phyloP scores from a whole-genome alignment of 1,284 basidiomycete genomes.

The Ustilago xerochloae region DNA sequence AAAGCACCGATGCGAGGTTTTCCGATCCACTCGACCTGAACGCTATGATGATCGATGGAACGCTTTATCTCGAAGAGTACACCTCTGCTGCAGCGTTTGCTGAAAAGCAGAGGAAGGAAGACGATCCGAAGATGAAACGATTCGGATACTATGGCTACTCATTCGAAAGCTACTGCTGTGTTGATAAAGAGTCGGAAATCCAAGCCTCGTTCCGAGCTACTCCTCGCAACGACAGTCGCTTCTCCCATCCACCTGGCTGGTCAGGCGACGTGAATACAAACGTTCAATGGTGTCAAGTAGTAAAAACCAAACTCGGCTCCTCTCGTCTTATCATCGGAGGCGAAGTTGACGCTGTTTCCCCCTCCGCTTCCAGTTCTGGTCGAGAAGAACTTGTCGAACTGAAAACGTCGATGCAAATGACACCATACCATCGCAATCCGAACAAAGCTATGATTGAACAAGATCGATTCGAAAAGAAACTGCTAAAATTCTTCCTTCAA shows the following conservation, averaged over 20 bases:
- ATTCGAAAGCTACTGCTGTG: conserved; percentile 87
- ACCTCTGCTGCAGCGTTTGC: conserved; percentile 73
- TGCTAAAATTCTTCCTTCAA: conserved; percentile 86
- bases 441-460: conserved; percentile 15
- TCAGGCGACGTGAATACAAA: conserved; percentile 90
- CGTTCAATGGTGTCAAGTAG: conserved; percentile 93
- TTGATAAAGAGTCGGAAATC: conserved; percentile 53
- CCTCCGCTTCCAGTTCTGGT: conserved; percentile 1
- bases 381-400: conserved; percentile 79
- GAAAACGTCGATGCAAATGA: conserved; percentile 88
- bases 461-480: conserved; percentile 79
- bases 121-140: conserved; percentile 18
- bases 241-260: conserved; percentile 71
- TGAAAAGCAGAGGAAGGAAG: conserved; percentile 73
- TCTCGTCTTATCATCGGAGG: conserved; percentile 88
- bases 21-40: conserved; percentile 73
- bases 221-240: not conserved
- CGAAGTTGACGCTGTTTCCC: conserved; percentile 87
- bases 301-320: conserved; percentile 85
- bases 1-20: conserved; percentile 59
- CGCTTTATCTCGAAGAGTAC: conserved; percentile 86
- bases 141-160: conserved; percentile 72
- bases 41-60: conserved; percentile 70
- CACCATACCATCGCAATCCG: conserved; percentile 11
- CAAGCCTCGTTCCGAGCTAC: conserved; percentile 10